Base-by-base conservation (phyloP, 1,284 basidiomycete species). In the Tilletia setariae region DNA sequence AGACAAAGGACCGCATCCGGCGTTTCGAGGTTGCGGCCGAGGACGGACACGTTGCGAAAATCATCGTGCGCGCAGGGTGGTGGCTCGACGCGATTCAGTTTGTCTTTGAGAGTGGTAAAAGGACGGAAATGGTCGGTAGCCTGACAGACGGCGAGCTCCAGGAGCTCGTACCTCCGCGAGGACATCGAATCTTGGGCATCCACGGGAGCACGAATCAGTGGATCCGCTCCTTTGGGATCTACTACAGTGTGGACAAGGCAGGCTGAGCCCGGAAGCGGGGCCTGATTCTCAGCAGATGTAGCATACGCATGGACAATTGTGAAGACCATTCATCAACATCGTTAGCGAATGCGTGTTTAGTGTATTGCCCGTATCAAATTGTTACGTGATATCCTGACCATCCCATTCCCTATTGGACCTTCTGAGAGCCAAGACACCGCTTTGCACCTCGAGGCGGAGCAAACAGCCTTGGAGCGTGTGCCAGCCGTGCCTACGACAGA, bases 81-180 rank as follows among this genome's bases (percentile, higher is more conserved):
- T 76, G 74, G 74, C 61, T 76, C 40, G 74, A 76, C 46, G 74
- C 73, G 40, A 47, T 71, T 28, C 69, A 74, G 35, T 35, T 76
- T 6, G 70, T 71, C 21, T 15, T 74, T 7, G 63, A 49, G 9
- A 70, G 69, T 44, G 72, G 74, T 0, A 66, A 35, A 25, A 64
- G 43, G 15, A 72, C 67, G 42, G 74, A 72, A 2, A 68, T 71
- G 72, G 43, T 68, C 21, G 74, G 74, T 2, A 75, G 73, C 23
- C n/a, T 35, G 1, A 30, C 30, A 0, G 74, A 72, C 19, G 74
- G 74, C 1, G 69, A 66, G 21, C 42, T 75, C 19, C 23, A 67
- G 21, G 69, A 72, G 46, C 59, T 75, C 9, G 72, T 71, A 16
- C 67, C 72, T 13, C 40, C 72, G 11, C 35, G 51, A 2, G 67